Conservation (phyloP, 2,329 filamentous ascomycete species). For the Sporothrix schenckii region DNA sequence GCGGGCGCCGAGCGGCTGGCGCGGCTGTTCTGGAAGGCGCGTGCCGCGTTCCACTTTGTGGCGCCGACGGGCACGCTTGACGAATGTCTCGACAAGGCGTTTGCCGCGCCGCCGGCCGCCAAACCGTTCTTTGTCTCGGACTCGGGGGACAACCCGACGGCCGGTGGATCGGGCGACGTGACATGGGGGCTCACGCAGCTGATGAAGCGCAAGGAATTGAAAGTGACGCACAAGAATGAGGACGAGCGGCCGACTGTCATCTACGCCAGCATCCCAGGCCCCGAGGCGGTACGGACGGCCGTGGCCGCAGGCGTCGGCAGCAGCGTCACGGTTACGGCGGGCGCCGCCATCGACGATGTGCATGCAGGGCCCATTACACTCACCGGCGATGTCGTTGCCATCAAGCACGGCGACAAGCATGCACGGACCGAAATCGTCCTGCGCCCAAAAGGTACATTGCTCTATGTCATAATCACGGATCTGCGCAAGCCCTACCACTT, state of each 20-base stretch:
- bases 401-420: conserved; percentile 55
- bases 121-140: conserved; percentile 59
- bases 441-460: conserved; percentile 45
- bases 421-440: conserved; percentile 54
- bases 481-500: conserved; percentile 58
- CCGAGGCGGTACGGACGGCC: conserved; percentile 48
- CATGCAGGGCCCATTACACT: conserved; percentile 55
- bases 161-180: conserved; percentile 57
- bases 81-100: conserved; percentile 52
- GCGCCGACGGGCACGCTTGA: conserved; percentile 53
- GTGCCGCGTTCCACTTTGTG: conserved; percentile 54
- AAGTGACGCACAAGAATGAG: conserved; percentile 42
- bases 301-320: conserved; percentile 52
- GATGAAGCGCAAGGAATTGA: conserved; percentile 51
- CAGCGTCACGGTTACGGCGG: conserved; percentile 55
- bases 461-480: conserved; percentile 56
- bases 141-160: conserved; percentile 59
- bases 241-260: conserved; percentile 48
- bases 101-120: conserved; percentile 43
- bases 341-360: conserved; percentile 53
- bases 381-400: conserved; percentile 54
- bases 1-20: conserved; percentile 52
- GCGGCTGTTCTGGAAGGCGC: conserved; percentile 52
- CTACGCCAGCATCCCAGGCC: conserved; percentile 57
- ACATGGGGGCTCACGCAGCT: conserved; percentile 55